A percentile compares a stretch with the other conserved stretches of the same genome.
Evolutionary conservation across 1,284 basidiomycete genomes (phyloP).

Genomic region (Puccinia coronata): DNA sequence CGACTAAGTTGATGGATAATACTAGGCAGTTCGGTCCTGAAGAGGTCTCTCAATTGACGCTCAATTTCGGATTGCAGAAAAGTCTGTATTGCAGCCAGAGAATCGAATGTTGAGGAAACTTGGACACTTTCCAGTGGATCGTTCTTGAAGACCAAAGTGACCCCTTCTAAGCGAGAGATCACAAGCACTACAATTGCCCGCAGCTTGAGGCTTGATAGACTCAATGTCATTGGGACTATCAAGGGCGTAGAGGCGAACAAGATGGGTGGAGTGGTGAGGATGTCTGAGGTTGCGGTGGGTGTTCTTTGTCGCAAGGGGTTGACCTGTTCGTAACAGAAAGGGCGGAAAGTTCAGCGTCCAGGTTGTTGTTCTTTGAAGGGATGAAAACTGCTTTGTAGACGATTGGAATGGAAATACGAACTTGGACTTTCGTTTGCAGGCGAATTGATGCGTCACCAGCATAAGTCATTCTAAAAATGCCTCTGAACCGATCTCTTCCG

Average conservation of each 20-base stretch:
- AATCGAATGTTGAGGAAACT: constrained; percentile 96
- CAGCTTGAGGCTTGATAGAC: constrained; percentile 89
- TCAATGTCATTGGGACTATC: constrained; percentile 95
- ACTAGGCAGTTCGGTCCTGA: constrained; percentile 90
- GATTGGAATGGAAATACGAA: constrained; percentile 58
- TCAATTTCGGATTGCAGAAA: constrained; percentile 97
- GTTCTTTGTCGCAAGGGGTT: constrained; percentile 92
- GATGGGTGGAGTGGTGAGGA: constrained; percentile 74
- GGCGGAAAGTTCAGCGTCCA: constrained; percentile 57
- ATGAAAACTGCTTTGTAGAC: constrained; percentile 45
- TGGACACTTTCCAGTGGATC: constrained; percentile 97
- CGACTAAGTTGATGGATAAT: constrained; percentile 96
- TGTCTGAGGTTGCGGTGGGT: constrained; percentile 63
- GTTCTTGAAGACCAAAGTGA: constrained; percentile 99
- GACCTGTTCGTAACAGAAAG: constrained; percentile 64
- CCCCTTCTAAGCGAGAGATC: constrained; percentile 93
- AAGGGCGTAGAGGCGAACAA: constrained; percentile 88
- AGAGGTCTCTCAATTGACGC: constrained; percentile 94
- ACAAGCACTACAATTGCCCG: constrained; percentile 96
- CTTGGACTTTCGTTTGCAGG: constrained; percentile 93
- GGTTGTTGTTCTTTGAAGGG: too few species aligned
- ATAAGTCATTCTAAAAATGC: constrained; percentile 94
- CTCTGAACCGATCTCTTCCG: constrained; percentile 90
- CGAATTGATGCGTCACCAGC: constrained; percentile 94
- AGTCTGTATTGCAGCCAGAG: constrained; percentile 93